Base-by-base conservation (phyloP, 805 yeast species). In the Dipodascopsis tothii region DNA sequence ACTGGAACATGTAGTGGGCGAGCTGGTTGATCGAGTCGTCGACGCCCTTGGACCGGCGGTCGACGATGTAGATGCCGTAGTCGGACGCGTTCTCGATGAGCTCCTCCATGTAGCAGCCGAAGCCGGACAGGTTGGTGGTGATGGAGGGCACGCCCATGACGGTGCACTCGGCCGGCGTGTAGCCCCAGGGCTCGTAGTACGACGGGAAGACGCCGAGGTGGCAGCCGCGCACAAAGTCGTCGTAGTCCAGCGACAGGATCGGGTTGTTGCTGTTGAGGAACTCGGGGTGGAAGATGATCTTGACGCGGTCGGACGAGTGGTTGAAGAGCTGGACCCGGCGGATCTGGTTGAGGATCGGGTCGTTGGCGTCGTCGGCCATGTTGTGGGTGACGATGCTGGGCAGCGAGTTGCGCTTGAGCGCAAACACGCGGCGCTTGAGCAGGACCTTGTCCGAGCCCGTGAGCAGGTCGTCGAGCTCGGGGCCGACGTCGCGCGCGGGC, bases 61-160 rank as follows among this genome's bases (percentile, higher is more conserved):
- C 98, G 40, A 90, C 96, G 54, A 90, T 85, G 67, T 92, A 92
- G 59, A 90, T 92, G 60, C 98, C 98, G 60, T 92, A 92, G 66
- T 92, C 97, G 48, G 82, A 75, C 17, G 96, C 82, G 58, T 85
- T 84, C 62, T 90, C 96, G 62, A 90, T 90, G 52, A 90, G 72
- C 63, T 90, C 96, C 67, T 90, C 98, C 97, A 90, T 90, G 68
- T 90, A 90, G 54, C 97, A 94, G 39, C 98, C 98, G 61, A 90
- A 90, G 1, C 98, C 98, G 2, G 96, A 85, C 48, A 90, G 69
- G 63, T 90, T 90, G 34, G 98, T 90, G 7, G 98, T 90, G 59
- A 90, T 84, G 4, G 96, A 85, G 16, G 98, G 98, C 47, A 92
- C 94, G 44, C 98, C 98, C 98, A 90, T 90, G 20, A 92, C 98